Evolutionary conservation across 2,329 filamentous ascomycete species (phyloP), one percentile per base, ranked within the genome.

Genomic region (Sporothrix brasiliensis): DNA sequence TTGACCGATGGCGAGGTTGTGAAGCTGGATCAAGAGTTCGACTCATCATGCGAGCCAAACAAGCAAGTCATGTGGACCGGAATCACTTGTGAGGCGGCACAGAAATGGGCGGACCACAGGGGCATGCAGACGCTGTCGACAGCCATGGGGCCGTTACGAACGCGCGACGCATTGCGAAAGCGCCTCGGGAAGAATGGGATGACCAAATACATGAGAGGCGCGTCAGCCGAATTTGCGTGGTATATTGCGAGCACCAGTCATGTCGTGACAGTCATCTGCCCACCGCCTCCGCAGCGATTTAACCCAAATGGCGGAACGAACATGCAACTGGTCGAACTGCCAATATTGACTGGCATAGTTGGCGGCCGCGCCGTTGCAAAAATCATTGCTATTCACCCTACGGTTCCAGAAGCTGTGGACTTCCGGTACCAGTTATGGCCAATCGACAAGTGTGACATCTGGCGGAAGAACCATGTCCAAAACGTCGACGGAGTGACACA

Each of bases 41-140:
- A 1, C 52, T 54, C 52, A 9, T 54, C 52, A 27, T 54, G 52
- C n/a, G 6, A 27, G 19, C 52, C 6, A 13, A 27, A 54, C 52
- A 24, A 13, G n/a, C 52, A 54, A 21, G 52, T 54, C 52, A 24
- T 54, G 52, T 54, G 52, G 52, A 54, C 52, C 21, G 52, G 52
- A 6, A 54, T 54, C 21, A 0, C 2, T 7, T 14, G 7, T 27
- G 52, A 4, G 14, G 21, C 9, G 52, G 52, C 52, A 9, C 52
- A 54, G 21, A 4, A 27, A 24, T 54, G 52, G 52, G 52, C 52
- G 21, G n/a, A 54, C 6, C 6, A 27, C 5, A 27, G 21, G 10
- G 21, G 4, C 6, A 54, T 24, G 52, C 52, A 21, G n/a, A 54
- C 52, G 2, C 10, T 54, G 52, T 54, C 52, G 9, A 54, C 52